Percentiles rank a stretch among this genome's conserved stretches.
Evolutionary conservation across 805 yeast species (phyloP).

Genomic region (Myxozyma udenii): DNA sequence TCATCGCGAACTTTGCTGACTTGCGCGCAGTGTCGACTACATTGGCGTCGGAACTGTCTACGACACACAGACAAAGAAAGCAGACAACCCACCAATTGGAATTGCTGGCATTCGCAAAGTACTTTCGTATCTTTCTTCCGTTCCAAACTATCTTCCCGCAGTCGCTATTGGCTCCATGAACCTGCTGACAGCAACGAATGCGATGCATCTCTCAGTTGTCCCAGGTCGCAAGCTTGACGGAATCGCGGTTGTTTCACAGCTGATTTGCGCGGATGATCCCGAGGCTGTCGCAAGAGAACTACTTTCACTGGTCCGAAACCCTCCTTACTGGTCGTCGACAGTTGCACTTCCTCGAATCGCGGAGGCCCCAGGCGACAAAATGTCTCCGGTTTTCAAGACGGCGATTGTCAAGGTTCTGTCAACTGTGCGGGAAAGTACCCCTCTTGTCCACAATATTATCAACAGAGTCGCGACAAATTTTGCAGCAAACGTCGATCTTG

Average conservation of each 20-base stretch:
- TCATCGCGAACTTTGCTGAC: slow-evolving; percentile 36
- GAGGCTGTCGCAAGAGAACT: slow-evolving; percentile 48
- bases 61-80: slow-evolving; percentile 67
- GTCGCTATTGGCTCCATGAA: slow-evolving; percentile 83
- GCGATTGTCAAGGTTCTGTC: slow-evolving; percentile 34
- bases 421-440: slow-evolving; percentile 37
- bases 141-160: slow-evolving; percentile 43
- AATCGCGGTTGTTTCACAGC: slow-evolving; percentile 84
- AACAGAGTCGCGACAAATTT: slow-evolving; percentile 84
- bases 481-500: slow-evolving; percentile 81
- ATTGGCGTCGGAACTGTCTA: slow-evolving; percentile 82
- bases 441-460: slow-evolving; percentile 83
- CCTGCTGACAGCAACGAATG: slow-evolving; percentile 56
- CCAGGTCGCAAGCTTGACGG: slow-evolving; percentile 60
- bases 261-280: slow-evolving; percentile 64
- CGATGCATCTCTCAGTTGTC: slow-evolving; percentile 48
- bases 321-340: slow-evolving; percentile 32
- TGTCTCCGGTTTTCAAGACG: slow-evolving; percentile 28
- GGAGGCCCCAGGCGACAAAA: slow-evolving; percentile 8
- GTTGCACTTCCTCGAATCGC: background rate
- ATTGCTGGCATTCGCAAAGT: slow-evolving; percentile 60
- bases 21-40: slow-evolving; percentile 55
- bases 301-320: slow-evolving; percentile 35
- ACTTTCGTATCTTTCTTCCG: slow-evolving; percentile 37
- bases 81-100: slow-evolving; percentile 60